Evolutionary conservation across 441 rosid species (phyloP), one percentile per base, ranked within the genome.

Genomic region (Capsella rubella): DNA sequence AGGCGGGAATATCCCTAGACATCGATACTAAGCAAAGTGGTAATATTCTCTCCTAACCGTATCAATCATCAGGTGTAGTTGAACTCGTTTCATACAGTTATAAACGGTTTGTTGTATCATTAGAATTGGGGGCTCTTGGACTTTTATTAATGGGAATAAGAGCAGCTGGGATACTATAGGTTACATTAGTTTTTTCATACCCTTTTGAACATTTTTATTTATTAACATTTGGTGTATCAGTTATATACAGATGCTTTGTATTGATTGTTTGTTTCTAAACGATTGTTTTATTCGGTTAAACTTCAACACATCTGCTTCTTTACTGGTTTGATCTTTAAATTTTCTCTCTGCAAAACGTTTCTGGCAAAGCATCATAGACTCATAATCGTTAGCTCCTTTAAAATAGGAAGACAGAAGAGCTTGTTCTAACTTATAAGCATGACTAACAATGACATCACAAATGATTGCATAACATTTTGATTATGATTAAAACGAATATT

Each of bases 1-100:
- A 59, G 75, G 82, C 11, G 72, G 79, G 39, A 84, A 80, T 72
- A 21, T 64, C 76, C 75, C 75, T 49, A 70, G 76, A 56, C 64
- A 70, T 56, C 37, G 80, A 27, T 57, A 71, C 34, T 77, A 59
- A 58, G 39, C 56, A 5, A 13, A 27, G 18, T 46, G 71, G 42
- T 64, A 32, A 47, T 47, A 21, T 71, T 45, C 39, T 47, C 2
- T 35, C 58, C 34, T 50, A n/a, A 65, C 67, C 34, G 42, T 46
- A 35, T 39, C 52, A 64, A 35, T 34, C 65, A 50, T 58, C 61
- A 67, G 78, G 47, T 58, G 61, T 67, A 50, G 78, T 66, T 74
- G 49, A 12, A 53, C 11, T 10, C 16, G 60, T 40, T 51, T 61
- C 67, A 10, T 47, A 49, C 39, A 4, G 6, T 10, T 51, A 3